These are phyloP conservation scores for Phalaenopsis equestris DNA, from an alignment of 106 monocot genomes.

Conservation along the genomic window DNA sequence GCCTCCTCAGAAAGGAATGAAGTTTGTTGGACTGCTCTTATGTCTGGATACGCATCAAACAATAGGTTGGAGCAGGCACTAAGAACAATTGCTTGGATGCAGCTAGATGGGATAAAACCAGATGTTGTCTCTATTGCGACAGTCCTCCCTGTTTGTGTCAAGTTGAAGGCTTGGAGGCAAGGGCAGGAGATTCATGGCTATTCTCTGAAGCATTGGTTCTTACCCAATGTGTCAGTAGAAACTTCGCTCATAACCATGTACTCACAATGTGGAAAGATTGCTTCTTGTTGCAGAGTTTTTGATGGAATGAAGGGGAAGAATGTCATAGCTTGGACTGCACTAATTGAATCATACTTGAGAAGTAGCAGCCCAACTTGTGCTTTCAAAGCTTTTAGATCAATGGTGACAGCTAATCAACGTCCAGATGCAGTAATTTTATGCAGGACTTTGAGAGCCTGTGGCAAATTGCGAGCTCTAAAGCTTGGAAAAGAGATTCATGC, in stretches of 20 bases:
- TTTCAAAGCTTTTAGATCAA: slow-evolving; percentile 48
- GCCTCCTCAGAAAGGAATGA: slow-evolving; percentile 46
- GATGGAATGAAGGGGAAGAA: slow-evolving; percentile 49
- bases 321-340: slow-evolving; percentile 77
- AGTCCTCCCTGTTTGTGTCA: slow-evolving; percentile 48
- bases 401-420: slow-evolving; percentile 32
- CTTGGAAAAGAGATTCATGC: slow-evolving; percentile 84
- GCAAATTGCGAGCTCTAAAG: slow-evolving; percentile 32
- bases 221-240: slow-evolving; percentile 65
- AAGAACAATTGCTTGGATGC: slow-evolving; percentile 83
- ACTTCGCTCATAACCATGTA: slow-evolving; percentile 78
- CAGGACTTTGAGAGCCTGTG: slow-evolving; percentile 41
- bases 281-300: slow-evolving; percentile 55
- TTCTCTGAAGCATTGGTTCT: slow-evolving; percentile 50
- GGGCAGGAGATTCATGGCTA: slow-evolving; percentile 82
- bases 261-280: slow-evolving; percentile 40
- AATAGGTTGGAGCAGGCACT: slow-evolving; percentile 66
- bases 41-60: slow-evolving; percentile 85
- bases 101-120: slow-evolving; percentile 72
- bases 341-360: slow-evolving; percentile 70
- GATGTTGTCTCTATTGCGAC: slow-evolving; percentile 73
- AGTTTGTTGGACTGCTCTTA: slow-evolving; percentile 79
- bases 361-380: slow-evolving; percentile 35
- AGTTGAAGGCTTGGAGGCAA: slow-evolving; percentile 47
- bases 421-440: slow-evolving; percentile 55